Evolutionary conservation across 306 rosid genomes (phyloP).

Genomic region (Malus fusca): DNA sequence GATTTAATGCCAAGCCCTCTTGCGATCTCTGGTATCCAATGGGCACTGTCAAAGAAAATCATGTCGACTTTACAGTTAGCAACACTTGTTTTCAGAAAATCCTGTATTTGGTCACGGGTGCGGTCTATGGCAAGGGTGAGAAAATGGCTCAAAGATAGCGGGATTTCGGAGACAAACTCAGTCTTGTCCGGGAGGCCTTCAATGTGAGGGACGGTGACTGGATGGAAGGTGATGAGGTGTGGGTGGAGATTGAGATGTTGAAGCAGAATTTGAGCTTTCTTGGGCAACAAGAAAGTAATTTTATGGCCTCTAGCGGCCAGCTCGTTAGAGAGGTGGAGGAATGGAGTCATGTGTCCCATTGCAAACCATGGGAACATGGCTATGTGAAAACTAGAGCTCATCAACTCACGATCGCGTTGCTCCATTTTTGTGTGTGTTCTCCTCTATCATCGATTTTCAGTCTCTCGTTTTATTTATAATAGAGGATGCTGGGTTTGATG

Average conservation of each 20-base stretch:
- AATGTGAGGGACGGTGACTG: constrained; percentile 28
- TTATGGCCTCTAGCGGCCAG: constrained; percentile 39
- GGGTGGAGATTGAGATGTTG: constrained; percentile 26
- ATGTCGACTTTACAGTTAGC: constrained; percentile 14
- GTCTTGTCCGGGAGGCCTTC: constrained; percentile 36
- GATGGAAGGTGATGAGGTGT: constrained; percentile 32
- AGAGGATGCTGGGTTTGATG: too few relatives aligned
- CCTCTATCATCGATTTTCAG: too few relatives aligned
- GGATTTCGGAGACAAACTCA: constrained; percentile 43
- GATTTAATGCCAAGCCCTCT: constrained; percentile 19
- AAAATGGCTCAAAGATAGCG: background rate
- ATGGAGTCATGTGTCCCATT: constrained; percentile 49
- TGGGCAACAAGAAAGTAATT: constrained; percentile 27
- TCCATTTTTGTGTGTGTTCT: background rate
- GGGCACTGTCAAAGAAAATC: constrained; percentile 34
- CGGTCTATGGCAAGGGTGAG: constrained; percentile 27
- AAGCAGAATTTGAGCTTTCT: constrained; percentile 15
- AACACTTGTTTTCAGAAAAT: background rate
- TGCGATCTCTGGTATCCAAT: constrained; percentile 32
- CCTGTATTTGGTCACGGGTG: background rate
- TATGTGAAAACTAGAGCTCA: constrained; percentile 14
- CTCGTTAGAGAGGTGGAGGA: constrained; percentile 39
- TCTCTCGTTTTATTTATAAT: too few relatives aligned
- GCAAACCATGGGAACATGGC: constrained; percentile 57
- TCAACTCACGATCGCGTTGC: background rate